Conservation (phyloP, 352 stramenopile genomes). For the Phytophthora pseudosyringae region DNA sequence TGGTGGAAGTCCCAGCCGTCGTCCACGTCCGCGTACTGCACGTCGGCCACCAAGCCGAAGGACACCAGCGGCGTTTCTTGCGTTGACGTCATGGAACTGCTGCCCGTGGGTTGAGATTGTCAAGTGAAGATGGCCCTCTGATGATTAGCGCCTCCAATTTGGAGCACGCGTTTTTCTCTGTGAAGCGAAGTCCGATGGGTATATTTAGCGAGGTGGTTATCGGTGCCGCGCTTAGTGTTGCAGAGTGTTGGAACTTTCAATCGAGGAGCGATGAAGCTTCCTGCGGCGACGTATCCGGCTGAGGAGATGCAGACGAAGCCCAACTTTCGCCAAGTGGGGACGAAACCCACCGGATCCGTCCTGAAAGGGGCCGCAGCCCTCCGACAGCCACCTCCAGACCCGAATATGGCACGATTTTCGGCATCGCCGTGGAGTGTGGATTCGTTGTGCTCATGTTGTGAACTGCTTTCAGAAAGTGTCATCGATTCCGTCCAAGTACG, state of each 20-base stretch:
- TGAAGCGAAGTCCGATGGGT: neutral
- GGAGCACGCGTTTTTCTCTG: too few species aligned
- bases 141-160: too few species aligned
- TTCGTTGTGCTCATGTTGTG: neutral
- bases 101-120: slow-evolving; percentile 10
- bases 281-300: slow-evolving; percentile 14
- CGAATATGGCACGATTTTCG: slow-evolving; percentile 19
- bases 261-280: slow-evolving; percentile 25
- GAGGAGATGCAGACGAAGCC: slow-evolving; percentile 34
- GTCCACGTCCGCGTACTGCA: slow-evolving; percentile 85
- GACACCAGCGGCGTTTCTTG: slow-evolving; percentile 47
- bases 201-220: slow-evolving; percentile 22
- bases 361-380: slow-evolving; percentile 30
- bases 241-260: neutral
- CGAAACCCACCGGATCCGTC: slow-evolving; percentile 44
- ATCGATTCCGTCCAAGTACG: slow-evolving; percentile 85
- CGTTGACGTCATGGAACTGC: slow-evolving; percentile 7
- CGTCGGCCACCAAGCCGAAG: slow-evolving; percentile 77
- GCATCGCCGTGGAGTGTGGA: neutral
- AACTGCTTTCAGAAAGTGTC: slow-evolving; percentile 46
- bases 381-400: slow-evolving; percentile 24
- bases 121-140: too few species aligned
- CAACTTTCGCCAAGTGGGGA: slow-evolving; percentile 76
- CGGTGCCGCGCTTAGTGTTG: neutral
- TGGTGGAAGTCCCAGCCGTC: slow-evolving; percentile 83